phyloP scores from a whole-genome alignment of 1,139 yeast genomes.

The Candida anutae region DNA sequence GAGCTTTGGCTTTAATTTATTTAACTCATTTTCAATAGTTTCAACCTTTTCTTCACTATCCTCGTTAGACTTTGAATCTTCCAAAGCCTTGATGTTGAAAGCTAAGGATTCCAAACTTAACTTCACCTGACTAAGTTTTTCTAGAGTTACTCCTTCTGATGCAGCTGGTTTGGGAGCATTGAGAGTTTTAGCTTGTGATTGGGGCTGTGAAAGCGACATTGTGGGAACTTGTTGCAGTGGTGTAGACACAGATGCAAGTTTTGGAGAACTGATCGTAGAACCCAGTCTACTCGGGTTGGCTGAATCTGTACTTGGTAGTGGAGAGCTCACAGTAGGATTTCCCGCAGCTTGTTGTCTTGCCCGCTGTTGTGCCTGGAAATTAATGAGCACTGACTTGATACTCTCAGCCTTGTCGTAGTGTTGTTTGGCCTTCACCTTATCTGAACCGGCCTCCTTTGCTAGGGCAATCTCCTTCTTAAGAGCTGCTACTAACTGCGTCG shows the following conservation, averaged over 20 bases:
- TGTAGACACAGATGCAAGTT: slow-evolving; percentile 33
- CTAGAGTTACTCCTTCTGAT: slow-evolving; percentile 29
- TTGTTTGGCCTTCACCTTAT: slow-evolving; percentile 59
- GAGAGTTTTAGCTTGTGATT: slow-evolving; percentile 2
- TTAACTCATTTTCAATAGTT: slow-evolving; percentile 27
- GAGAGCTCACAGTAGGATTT: slow-evolving; percentile 2
- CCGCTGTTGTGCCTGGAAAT: slow-evolving; percentile 31
- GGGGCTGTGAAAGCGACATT: slow-evolving; percentile 5
- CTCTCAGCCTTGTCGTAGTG: slow-evolving; percentile 63
- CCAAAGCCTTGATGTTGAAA: slow-evolving; percentile 25
- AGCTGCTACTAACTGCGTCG: slow-evolving; percentile 51
- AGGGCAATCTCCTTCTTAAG: slow-evolving; percentile 56
- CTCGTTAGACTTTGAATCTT: slow-evolving; percentile 16
- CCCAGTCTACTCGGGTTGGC: neutral
- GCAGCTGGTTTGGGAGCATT: slow-evolving; percentile 8
- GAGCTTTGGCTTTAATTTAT: slow-evolving; percentile 27
- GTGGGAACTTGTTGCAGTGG: slow-evolving; percentile 10
- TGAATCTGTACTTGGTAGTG: slow-evolving; percentile 1
- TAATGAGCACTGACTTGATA: slow-evolving; percentile 43
- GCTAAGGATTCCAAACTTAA: slow-evolving; percentile 33
- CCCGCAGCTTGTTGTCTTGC: slow-evolving; percentile 5
- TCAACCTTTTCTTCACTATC: slow-evolving; percentile 21
- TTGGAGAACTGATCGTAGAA: slow-evolving; percentile 2
- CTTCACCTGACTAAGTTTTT: slow-evolving; percentile 34
- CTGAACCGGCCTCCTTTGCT: slow-evolving; percentile 47